A percentile compares a stretch with the other conserved stretches of the same genome.
Conservation (phyloP, 1,284 basidiomycete genomes). For the Vanrija sp. region DNA sequence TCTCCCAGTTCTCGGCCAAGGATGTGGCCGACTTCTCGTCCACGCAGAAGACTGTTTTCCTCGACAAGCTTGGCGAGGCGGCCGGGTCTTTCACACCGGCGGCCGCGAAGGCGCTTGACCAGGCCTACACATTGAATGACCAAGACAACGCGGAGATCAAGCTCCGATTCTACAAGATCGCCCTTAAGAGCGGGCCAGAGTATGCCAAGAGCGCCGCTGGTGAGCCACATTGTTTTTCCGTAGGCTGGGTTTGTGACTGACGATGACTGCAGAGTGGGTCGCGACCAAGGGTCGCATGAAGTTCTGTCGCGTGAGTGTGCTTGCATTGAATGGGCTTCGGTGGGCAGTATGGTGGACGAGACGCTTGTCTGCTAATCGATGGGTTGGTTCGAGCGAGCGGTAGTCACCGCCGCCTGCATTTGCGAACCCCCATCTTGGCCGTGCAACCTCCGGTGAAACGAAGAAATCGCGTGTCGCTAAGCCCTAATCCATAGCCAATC, state of each 20-base stretch:
- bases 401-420: too few relatives aligned
- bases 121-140: slow-evolving; percentile 48
- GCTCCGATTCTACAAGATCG: slow-evolving; percentile 53
- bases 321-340: too few relatives aligned
- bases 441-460: too few relatives aligned
- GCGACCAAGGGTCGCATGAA: slow-evolving; percentile 52
- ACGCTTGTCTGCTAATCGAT: not conserved
- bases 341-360: not conserved
- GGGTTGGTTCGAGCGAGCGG: too few relatives aligned
- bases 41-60: slow-evolving; percentile 50
- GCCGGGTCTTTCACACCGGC: slow-evolving; percentile 32
- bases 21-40: slow-evolving; percentile 43
- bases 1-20: slow-evolving; percentile 36
- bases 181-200: slow-evolving; percentile 49
- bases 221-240: slow-evolving; percentile 16
- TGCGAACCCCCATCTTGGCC: too few relatives aligned
- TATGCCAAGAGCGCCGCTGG: slow-evolving; percentile 52
- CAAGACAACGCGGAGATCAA: slow-evolving; percentile 52
- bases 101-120: slow-evolving; percentile 46
- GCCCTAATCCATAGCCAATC: slow-evolving; percentile 30
- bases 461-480: too few relatives aligned
- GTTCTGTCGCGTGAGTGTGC: slow-evolving; percentile 44
- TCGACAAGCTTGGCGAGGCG: slow-evolving; percentile 51
- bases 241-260: not conserved
- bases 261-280: slow-evolving; percentile 48